Base-by-base conservation (phyloP, 1,284 basidiomycete genomes). In the Takashimella tepidaria region DNA sequence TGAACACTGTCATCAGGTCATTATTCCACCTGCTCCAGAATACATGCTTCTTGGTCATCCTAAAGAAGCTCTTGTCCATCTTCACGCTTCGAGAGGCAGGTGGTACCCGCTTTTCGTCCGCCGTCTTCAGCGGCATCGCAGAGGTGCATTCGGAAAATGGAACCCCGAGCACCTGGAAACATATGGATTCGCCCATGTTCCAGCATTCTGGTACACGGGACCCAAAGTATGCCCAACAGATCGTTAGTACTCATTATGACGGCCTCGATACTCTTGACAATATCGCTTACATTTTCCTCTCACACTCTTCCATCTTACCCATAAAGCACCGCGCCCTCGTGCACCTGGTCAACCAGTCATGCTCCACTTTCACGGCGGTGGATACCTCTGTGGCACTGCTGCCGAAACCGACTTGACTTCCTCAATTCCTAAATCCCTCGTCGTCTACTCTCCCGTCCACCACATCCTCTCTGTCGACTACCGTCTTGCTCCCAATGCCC, bases 381-480 rank as follows among this genome's bases (percentile, higher is more conserved):
- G 71, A 1, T 72, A 73, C 50, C 53, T 73, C 8, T 65, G 60
- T 49, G 71, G 71, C 8, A 69, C 71, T 2, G 70, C 70, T 1
- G 70, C 67, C 13, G 69, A 70, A 54, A 62, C 57, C 12, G 69
- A 72, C 53, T 49, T 67, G 11, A 72, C 70, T 11, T 63, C 64
- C 2, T 57, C 58, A 19, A 70, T 73, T 21, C 55, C 66, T 8
- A 72, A 70, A 52, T 48, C 54, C 20, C 54, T 73, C 5, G 67
- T 71, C 5, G 47, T 54, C 6, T 60, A 69, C 54, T 69, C 70
- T 4, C 66, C 70, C 1, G 59, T 73, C n/a, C 62, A 64, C 21
- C 70, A 72, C 44, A 58, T 74, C 10, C 60, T 74, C 0, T 67
- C 64, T 1, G 64, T 72, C 42, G 72, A 73, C 49, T 72, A 70